Percentiles rank a stretch among this genome's conserved stretches.
Conservation (phyloP, 257 asterid genomes). For the Ilex aquifolium region DNA sequence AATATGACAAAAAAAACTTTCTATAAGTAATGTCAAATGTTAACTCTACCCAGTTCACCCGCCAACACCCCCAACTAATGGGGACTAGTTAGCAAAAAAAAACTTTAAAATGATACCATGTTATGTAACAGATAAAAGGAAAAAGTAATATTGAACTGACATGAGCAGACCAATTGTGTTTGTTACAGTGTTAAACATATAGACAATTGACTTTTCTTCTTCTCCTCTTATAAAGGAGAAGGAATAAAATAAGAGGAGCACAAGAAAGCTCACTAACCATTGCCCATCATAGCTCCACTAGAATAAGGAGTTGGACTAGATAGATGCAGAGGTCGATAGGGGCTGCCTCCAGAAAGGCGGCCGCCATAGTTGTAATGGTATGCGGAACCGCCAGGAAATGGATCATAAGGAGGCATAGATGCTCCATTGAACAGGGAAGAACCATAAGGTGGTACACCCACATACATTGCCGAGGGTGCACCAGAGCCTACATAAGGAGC, state of each 20-base stretch:
- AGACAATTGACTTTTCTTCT: too few species aligned
- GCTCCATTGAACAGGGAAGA: slow-evolving; percentile 65
- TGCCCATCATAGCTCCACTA: slow-evolving; percentile 63
- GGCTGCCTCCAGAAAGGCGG: slow-evolving; percentile 76
- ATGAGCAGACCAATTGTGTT: too few species aligned
- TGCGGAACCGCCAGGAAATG: slow-evolving; percentile 74
- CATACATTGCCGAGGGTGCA: slow-evolving; percentile 72
- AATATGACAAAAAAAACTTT: too few species aligned
- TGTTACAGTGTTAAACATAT: too few species aligned
- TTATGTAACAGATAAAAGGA: too few species aligned
- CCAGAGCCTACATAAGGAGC: slow-evolving; percentile 66
- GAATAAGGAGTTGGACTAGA: slow-evolving; percentile 71
- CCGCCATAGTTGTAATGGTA: slow-evolving; percentile 76
- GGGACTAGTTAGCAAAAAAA: too few species aligned
- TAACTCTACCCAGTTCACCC: too few species aligned
- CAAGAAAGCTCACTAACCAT: slow-evolving; percentile 22
- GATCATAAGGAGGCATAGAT: slow-evolving; percentile 76
- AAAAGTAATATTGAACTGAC: too few species aligned
- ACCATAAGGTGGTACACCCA: slow-evolving; percentile 77
- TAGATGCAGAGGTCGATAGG: slow-evolving; percentile 64
- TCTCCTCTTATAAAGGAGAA: neutral
- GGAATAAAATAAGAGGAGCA: slow-evolving; percentile 4
- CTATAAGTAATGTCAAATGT: too few species aligned
- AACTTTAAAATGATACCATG: too few species aligned
- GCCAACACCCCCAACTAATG: too few species aligned